Conservation (phyloP, 129 eudicot species). For the Kitagawia praeruptora region DNA sequence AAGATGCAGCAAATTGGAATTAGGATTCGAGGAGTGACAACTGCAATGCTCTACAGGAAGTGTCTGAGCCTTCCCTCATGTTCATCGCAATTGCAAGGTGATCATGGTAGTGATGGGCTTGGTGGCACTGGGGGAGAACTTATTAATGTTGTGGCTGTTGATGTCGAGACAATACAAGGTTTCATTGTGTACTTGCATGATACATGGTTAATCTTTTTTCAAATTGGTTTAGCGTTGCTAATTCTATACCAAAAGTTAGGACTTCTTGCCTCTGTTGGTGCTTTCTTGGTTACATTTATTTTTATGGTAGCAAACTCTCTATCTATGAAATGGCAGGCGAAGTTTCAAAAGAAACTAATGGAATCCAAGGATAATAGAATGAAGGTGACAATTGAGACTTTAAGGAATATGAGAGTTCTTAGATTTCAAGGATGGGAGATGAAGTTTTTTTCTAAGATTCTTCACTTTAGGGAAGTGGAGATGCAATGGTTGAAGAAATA, state of each 20-base stretch:
- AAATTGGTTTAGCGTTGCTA: slow-evolving; percentile 45
- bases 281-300: slow-evolving; percentile 39
- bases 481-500: slow-evolving; percentile 55
- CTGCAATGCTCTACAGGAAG: slow-evolving; percentile 62
- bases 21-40: slow-evolving; percentile 58
- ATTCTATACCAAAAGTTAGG: slow-evolving; percentile 63
- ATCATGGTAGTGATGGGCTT: not conserved
- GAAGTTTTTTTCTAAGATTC: slow-evolving; percentile 60
- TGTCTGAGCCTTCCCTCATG: slow-evolving; percentile 53
- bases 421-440: slow-evolving; percentile 89
- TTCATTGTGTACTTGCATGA: slow-evolving; percentile 69
- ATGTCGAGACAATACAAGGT: slow-evolving; percentile 67
- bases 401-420: slow-evolving; percentile 85
- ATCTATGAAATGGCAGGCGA: slow-evolving; percentile 45
- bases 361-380: slow-evolving; percentile 71
- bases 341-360: slow-evolving; percentile 63
- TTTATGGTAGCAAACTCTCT: slow-evolving; percentile 76
- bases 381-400: slow-evolving; percentile 78
- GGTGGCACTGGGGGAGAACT: slow-evolving; percentile 53
- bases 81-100: slow-evolving; percentile 30
- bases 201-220: slow-evolving; percentile 58
- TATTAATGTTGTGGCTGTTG: slow-evolving; percentile 73
- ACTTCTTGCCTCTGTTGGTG: slow-evolving; percentile 50
- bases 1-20: slow-evolving; percentile 67
- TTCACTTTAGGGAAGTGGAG: slow-evolving; percentile 42